These are phyloP conservation scores for Glarea lozoyensis DNA, from an alignment of 495 filamentous ascomycete species.

Conservation along the genomic window DNA sequence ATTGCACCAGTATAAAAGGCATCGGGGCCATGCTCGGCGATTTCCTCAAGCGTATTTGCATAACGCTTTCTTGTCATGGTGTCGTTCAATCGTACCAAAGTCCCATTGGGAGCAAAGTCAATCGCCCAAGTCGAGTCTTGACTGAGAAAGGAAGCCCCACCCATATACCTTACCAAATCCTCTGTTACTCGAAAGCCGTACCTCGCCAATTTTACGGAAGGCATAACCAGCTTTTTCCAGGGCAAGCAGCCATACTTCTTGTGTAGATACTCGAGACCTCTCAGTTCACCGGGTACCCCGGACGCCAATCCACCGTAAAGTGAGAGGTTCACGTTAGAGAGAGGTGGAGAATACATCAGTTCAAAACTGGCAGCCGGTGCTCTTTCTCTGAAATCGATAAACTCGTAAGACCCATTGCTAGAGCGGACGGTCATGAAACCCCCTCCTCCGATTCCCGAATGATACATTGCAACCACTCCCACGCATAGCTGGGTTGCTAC, in stretches of 20 bases:
- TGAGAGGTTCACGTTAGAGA: slow-evolving; percentile 28
- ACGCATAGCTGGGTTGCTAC: slow-evolving; percentile 66
- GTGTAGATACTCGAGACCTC: slow-evolving; percentile 71
- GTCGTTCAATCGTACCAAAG: slow-evolving; percentile 58
- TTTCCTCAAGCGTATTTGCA: slow-evolving; percentile 58
- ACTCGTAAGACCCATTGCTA: slow-evolving; percentile 55
- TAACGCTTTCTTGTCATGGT: slow-evolving; percentile 74
- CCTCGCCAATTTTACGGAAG: slow-evolving; percentile 62
- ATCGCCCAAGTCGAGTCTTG: slow-evolving; percentile 70
- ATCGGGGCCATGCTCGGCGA: slow-evolving; percentile 61
- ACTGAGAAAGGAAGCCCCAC: slow-evolving; percentile 47
- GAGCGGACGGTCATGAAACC: slow-evolving; percentile 74
- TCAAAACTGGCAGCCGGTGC: slow-evolving; percentile 69
- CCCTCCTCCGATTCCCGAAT: slow-evolving; percentile 78
- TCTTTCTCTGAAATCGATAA: slow-evolving; percentile 80
- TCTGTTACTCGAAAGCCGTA: slow-evolving; percentile 58
- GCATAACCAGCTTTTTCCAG: slow-evolving; percentile 59
- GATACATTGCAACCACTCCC: slow-evolving; percentile 76
- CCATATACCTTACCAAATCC: slow-evolving; percentile 67
- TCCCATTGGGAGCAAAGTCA: slow-evolving; percentile 77
- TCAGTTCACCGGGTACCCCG: slow-evolving; percentile 76
- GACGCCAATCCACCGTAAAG: slow-evolving; percentile 58
- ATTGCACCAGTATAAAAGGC: slow-evolving; percentile 63
- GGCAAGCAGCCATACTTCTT: slow-evolving; percentile 59
- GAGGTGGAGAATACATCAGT: slow-evolving; percentile 63